Base-by-base conservation (phyloP, 495 filamentous ascomycete genomes). In the Penicillium angulare region DNA sequence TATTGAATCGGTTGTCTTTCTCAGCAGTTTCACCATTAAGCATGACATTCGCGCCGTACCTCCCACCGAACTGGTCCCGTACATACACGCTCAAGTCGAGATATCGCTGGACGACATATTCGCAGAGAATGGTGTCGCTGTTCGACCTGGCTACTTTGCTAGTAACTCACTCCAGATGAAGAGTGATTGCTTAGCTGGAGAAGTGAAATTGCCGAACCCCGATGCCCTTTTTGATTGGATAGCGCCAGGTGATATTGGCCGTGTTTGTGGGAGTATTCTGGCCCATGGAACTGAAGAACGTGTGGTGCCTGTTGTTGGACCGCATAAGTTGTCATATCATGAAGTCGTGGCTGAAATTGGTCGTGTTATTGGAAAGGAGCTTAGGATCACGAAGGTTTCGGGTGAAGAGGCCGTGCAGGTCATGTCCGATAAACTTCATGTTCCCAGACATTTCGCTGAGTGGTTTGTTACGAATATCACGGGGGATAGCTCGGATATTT, bases 51-150 rank as follows among this genome's bases (percentile, higher is more conserved):
- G 24, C 2, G 33, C 24, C 12, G 27, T 54, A 3, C 0, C 34
- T 12, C 22, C 51, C 1, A 13, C 6, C n/a, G 55, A 62, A 7
- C 24, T 55, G 8, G 44, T 57, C 13, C 47, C 59, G 3, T 56
- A 20, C 13, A 12, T 47, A 5, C 59, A 58, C 20, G 55, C 54
- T 5, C 50, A 55, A 20, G 52, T 62, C 1, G 59, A 62, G 26
- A 38, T 59, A 8, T 21, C 29, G 2, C 45, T 62, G 4, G 49
- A 62, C 17, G 51, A 62, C 8, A 52, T 62, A 1, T 58, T 59
- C 39, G 59, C 55, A 2, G 56, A 52, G 4, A 24, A 31, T 0
- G 55, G 31, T 10, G 42, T 44, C 20, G 53, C 53, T 10, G 38
- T 56, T 6, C 40, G 57, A 17, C 52, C 52, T 6, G 52, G 43